Evolutionary conservation across 2,329 filamentous ascomycete genomes (phyloP).

Genomic region (Hypoxylon sp.): DNA sequence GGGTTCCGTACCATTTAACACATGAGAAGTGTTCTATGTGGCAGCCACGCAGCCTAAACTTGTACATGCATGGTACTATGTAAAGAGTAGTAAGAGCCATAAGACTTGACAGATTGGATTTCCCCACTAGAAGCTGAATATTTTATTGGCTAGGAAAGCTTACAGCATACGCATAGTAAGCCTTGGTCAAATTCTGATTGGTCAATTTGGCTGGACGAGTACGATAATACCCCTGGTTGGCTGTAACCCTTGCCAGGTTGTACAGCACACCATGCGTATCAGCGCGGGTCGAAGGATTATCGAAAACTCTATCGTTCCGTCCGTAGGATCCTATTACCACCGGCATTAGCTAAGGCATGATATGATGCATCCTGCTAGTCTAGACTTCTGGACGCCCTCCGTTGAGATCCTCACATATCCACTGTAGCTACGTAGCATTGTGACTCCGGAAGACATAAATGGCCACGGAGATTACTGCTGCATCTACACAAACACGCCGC

Average conservation of each 20-base stretch:
- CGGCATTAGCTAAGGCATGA: constrained; percentile 12
- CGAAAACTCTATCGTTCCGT: constrained; percentile 12
- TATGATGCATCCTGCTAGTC: constrained; percentile 2
- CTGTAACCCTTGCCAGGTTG: neutral
- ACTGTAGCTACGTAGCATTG: neutral
- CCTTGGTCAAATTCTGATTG: neutral
- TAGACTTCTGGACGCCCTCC: neutral
- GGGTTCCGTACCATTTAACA: neutral
- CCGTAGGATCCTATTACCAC: constrained; percentile 11
- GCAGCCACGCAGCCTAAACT: neutral
- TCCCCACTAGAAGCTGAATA: neutral
- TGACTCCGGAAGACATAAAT: neutral
- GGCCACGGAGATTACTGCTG: constrained; percentile 2
- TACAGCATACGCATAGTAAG: constrained; percentile 1
- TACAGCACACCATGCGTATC: constrained; percentile 15
- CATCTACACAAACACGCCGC: neutral
- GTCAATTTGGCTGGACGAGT: neutral
- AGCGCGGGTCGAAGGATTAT: constrained; percentile 16
- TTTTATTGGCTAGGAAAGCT: constrained; percentile 1
- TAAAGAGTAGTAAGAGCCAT: neutral
- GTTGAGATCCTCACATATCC: constrained; percentile 8
- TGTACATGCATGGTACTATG: neutral
- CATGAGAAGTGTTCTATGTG: neutral
- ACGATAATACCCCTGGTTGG: constrained; percentile 13
- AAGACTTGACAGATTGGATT: constrained; percentile 3